A percentile compares a stretch with the other conserved stretches of the same genome.
Evolutionary conservation across 805 yeast species (phyloP).

Genomic region (Candida vaughaniae): DNA sequence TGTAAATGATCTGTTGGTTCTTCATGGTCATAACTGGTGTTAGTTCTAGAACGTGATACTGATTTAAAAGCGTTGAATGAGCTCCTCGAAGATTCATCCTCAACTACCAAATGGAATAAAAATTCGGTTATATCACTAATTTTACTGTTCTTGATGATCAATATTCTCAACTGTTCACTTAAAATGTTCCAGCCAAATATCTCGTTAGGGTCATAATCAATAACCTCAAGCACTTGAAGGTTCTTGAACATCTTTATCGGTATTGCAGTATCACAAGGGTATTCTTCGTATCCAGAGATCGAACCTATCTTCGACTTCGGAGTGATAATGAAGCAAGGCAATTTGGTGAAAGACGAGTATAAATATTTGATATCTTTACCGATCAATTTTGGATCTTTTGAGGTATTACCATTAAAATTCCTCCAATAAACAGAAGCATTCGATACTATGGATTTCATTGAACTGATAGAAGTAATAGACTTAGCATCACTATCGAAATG

Average conservation of each 20-base stretch:
- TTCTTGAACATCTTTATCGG: conserved; percentile 63
- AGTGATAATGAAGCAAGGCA: conserved; percentile 61
- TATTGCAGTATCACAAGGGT: conserved; percentile 68
- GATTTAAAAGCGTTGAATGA: conserved; percentile 12
- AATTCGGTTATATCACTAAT: conserved; percentile 54
- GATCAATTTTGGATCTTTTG: conserved; percentile 42
- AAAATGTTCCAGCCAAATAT: conserved; percentile 63
- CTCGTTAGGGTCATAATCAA: conserved; percentile 62
- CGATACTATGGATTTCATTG: conserved; percentile 51
- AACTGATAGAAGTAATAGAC: conserved; percentile 58
- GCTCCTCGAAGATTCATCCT: conserved; percentile 46
- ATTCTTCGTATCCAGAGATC: conserved; percentile 64
- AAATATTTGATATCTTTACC: conserved; percentile 55
- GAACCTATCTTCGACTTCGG: conserved; percentile 58
- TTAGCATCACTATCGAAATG: conserved; percentile 43
- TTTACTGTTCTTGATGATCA: conserved; percentile 52
- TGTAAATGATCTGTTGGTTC: conserved; percentile 6
- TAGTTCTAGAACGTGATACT: conserved; percentile 9
- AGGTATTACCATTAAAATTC: conserved; percentile 25
- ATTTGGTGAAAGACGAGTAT: conserved; percentile 61
- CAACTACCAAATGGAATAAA: conserved; percentile 50
- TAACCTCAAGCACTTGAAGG: conserved; percentile 58
- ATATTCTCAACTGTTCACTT: conserved; percentile 53
- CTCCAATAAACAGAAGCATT: conserved; percentile 44
- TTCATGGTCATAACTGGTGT: conserved; percentile 7